Evolutionary conservation across 1,139 yeast species (phyloP).

Genomic region (Yamadazyma pseudoaaseri): DNA sequence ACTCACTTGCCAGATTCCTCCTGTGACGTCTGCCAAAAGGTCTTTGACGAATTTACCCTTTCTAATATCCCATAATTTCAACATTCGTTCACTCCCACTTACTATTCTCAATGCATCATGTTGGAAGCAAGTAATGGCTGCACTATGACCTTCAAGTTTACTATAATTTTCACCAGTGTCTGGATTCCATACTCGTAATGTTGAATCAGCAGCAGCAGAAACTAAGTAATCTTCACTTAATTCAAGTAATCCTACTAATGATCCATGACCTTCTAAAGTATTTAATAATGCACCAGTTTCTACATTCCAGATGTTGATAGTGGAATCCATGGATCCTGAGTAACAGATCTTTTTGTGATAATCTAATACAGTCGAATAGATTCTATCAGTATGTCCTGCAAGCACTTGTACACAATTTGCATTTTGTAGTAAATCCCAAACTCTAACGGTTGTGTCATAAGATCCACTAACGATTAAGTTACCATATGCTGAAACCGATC

Average conservation of each 20-base stretch:
- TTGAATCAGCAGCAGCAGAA: slow-evolving; percentile 94
- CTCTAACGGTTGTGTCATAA: slow-evolving; percentile 86
- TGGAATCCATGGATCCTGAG: slow-evolving; percentile 90
- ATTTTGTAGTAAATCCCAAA: slow-evolving; percentile 79
- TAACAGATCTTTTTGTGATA: slow-evolving; percentile 73
- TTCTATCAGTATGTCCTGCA: slow-evolving; percentile 82
- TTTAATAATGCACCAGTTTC: slow-evolving; percentile 67
- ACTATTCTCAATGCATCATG: slow-evolving; percentile 83
- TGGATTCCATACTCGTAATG: slow-evolving; percentile 92
- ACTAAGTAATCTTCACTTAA: slow-evolving; percentile 78
- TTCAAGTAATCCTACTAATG: slow-evolving; percentile 83
- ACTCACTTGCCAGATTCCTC: slow-evolving; percentile 92
- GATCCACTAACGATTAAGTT: slow-evolving; percentile 86
- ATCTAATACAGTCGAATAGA: slow-evolving; percentile 85
- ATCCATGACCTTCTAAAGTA: slow-evolving; percentile 80
- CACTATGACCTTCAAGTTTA: slow-evolving; percentile 78
- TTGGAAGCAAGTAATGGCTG: slow-evolving; percentile 92
- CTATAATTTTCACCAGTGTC: slow-evolving; percentile 65
- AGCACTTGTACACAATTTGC: slow-evolving; percentile 73
- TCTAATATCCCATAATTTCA: slow-evolving; percentile 79
- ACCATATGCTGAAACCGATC: slow-evolving; percentile 86
- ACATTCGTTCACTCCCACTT: slow-evolving; percentile 84
- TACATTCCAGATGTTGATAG: slow-evolving; percentile 88
- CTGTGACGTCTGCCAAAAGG: slow-evolving; percentile 69
- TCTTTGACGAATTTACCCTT: slow-evolving; percentile 78